Percentiles rank a stretch among this genome's conserved stretches.
These are phyloP conservation scores for Diplotaxis tenuifolia DNA, from an alignment of 345 rosid species.

Conservation along the genomic window DNA sequence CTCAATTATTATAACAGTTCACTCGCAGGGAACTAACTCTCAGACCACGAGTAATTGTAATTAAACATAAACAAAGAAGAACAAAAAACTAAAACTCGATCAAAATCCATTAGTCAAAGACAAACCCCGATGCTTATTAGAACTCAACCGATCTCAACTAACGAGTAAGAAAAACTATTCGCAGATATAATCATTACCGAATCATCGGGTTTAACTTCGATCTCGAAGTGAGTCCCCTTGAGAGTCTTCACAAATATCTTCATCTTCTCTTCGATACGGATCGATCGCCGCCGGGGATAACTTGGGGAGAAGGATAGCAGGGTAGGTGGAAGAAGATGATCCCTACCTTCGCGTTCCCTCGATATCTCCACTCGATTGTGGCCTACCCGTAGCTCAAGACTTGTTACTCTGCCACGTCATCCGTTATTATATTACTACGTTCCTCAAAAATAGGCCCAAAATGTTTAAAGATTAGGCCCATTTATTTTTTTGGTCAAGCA, in stretches of 20 bases:
- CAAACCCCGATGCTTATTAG: background rate
- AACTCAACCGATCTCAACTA: background rate
- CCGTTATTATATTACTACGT: background rate
- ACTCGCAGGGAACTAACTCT: background rate
- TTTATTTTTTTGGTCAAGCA: too few relatives aligned
- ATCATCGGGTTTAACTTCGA: constrained; percentile 52
- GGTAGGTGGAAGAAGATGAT: constrained; percentile 8
- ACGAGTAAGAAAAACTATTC: background rate
- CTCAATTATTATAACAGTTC: background rate
- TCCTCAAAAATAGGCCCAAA: background rate
- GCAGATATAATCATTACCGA: constrained; percentile 32
- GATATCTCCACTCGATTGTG: constrained; percentile 21
- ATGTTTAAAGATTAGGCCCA: background rate
- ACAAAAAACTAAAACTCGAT: background rate
- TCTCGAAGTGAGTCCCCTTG: constrained; percentile 53
- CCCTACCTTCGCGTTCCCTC: constrained; percentile 26
- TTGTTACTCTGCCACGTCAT: background rate
- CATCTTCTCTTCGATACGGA: constrained; percentile 28
- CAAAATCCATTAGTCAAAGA: background rate
- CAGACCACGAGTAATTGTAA: background rate
- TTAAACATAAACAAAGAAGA: background rate
- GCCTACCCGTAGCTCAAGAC: constrained; percentile 22
- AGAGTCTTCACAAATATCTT: constrained; percentile 50
- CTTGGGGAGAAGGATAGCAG: background rate
- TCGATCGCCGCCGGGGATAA: constrained; percentile 27